Evolutionary conservation across 257 asterid species (phyloP).

Genomic region (Scutellaria barbata): DNA sequence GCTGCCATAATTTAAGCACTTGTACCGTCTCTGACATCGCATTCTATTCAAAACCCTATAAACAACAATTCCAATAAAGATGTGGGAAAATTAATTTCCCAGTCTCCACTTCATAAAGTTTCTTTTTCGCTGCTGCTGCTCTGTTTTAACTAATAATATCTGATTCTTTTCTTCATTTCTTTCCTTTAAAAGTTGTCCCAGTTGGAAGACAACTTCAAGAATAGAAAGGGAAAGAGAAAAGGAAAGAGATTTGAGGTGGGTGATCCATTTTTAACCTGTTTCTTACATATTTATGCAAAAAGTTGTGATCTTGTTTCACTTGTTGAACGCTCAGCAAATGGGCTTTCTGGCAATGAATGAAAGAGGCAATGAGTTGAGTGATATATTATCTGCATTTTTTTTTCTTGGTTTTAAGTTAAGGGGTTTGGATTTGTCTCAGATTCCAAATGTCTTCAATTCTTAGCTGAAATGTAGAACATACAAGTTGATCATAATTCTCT

Average conservation of each 20-base stretch:
- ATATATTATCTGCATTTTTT: constrained; percentile 22
- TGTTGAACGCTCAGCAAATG: constrained; percentile 3
- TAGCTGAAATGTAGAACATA: not conserved
- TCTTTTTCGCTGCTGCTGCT: not conserved
- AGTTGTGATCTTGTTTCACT: constrained; percentile 25
- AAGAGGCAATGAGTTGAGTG: constrained; percentile 28
- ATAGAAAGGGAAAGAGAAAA: constrained; percentile 5
- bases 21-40: constrained; percentile 14
- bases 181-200: constrained; percentile 13
- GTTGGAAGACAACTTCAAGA: not conserved
- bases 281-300: constrained; percentile 19
- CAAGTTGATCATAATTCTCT: not conserved
- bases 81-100: constrained; percentile 1
- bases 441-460: not conserved
- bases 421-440: constrained; percentile 21
- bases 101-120: constrained; percentile 19
- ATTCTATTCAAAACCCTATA: constrained; percentile 19
- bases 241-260: constrained; percentile 3
- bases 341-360: constrained; percentile 20
- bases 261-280: constrained; percentile 23
- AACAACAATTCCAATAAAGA: not conserved
- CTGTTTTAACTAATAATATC: constrained; percentile 19
- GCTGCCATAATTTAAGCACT: not conserved
- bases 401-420: not conserved
- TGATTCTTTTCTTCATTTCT: constrained; percentile 27